These are phyloP conservation scores for Spathaspora arborariae DNA, from an alignment of 805 yeast genomes.

Conservation along the genomic window DNA sequence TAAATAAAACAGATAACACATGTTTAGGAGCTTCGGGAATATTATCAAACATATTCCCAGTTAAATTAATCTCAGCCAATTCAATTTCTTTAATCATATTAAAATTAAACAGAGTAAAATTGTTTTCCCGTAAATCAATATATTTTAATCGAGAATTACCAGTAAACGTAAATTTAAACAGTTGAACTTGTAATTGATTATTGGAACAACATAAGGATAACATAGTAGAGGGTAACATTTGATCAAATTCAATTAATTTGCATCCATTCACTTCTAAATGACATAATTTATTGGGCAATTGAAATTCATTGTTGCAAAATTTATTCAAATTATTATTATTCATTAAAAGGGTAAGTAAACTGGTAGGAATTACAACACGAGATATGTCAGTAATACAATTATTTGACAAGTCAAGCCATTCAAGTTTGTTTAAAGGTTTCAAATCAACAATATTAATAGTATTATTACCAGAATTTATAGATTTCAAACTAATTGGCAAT, in stretches of 20 bases:
- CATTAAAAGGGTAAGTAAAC: conserved; percentile 4
- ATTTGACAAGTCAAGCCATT: conserved; percentile 5
- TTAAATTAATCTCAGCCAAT: conserved; percentile 7
- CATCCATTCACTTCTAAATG: conserved; percentile 8
- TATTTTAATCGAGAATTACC: conserved; percentile 3
- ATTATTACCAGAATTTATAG: conserved; percentile 6
- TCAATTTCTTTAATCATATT: neutral
- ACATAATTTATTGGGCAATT: conserved; percentile 2
- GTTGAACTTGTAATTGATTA: conserved; percentile 4
- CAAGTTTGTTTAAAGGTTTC: conserved; percentile 1
- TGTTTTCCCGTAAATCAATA: conserved; percentile 5
- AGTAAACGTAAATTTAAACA: neutral
- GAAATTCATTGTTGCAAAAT: conserved; percentile 1
- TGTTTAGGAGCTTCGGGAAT: conserved; percentile 3
- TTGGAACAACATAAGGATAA: conserved; percentile 2
- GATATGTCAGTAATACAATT: conserved; percentile 2
- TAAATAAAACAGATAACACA: neutral
- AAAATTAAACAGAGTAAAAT: conserved; percentile 7
- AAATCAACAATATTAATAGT: conserved; percentile 1
- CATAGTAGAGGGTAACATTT: neutral
- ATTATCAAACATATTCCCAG: conserved; percentile 2
- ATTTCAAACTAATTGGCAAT: conserved; percentile 4
- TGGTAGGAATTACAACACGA: conserved; percentile 3
- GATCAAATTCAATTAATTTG: conserved; percentile 3
- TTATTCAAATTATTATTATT: conserved; percentile 4